Evolutionary conservation across 306 rosid species (phyloP).

Genomic region (Urtica urens): DNA sequence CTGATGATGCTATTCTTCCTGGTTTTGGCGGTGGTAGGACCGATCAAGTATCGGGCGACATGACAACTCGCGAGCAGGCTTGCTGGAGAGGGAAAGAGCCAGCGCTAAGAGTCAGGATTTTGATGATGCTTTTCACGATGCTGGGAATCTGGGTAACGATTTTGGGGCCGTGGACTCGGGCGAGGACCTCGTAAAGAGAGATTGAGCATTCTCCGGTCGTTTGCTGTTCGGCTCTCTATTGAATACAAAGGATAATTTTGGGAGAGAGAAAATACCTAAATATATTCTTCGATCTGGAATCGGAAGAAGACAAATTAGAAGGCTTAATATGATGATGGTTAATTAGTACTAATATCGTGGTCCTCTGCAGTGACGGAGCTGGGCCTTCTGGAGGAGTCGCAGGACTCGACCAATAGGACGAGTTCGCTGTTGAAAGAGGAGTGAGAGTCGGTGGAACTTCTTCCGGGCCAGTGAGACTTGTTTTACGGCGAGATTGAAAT

Average conservation of each 20-base stretch:
- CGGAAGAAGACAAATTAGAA: too few relatives aligned
- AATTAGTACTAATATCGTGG: slow-evolving; percentile 25
- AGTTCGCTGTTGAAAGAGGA: slow-evolving; percentile 51
- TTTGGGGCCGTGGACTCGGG: slow-evolving; percentile 72
- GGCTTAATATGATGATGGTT: slow-evolving; percentile 22
- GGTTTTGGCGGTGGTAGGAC: slow-evolving; percentile 69
- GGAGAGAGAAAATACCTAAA: slow-evolving; percentile 56
- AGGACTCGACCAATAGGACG: slow-evolving; percentile 29
- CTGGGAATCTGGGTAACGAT: slow-evolving; percentile 63
- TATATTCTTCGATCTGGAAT: slow-evolving; percentile 17
- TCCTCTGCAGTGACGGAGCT: slow-evolving; percentile 61
- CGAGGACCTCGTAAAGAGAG: slow-evolving; percentile 79
- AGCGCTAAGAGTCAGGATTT: slow-evolving; percentile 72
- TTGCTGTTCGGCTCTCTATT: slow-evolving; percentile 26
- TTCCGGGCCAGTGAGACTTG: slow-evolving; percentile 47
- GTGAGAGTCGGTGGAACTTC: slow-evolving; percentile 52
- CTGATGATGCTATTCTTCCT: slow-evolving; percentile 49
- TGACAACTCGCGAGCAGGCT: slow-evolving; percentile 84
- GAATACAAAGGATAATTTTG: slow-evolving; percentile 77
- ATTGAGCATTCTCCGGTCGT: slow-evolving; percentile 41
- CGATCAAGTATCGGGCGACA: slow-evolving; percentile 78
- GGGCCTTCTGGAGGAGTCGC: slow-evolving; percentile 60
- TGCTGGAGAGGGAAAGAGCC: slow-evolving; percentile 83
- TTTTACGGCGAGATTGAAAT: slow-evolving; percentile 70
- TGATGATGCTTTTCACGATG: slow-evolving; percentile 63